These are phyloP conservation scores for Amanita polypyramis DNA, from an alignment of 768 basidiomycete species.

Conservation along the genomic window DNA sequence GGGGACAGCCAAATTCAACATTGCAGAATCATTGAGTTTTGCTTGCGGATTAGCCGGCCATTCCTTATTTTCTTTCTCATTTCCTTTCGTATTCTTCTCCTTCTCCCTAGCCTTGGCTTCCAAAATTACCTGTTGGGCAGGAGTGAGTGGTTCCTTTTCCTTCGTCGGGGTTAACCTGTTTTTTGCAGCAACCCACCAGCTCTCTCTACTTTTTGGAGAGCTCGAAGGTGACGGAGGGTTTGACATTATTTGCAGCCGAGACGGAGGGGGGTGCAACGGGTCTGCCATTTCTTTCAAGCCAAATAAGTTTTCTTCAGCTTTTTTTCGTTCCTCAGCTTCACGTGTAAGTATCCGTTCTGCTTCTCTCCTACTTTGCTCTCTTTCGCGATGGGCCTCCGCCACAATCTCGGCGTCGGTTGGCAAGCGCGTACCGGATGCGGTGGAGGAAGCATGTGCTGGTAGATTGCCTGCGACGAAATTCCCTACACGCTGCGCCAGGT, in stretches of 20 bases:
- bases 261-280: slow-evolving; percentile 47
- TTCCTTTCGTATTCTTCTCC: slow-evolving; percentile 34
- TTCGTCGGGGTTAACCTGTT: slow-evolving; percentile 71
- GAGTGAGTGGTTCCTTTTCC: slow-evolving; percentile 62
- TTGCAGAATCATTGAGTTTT: slow-evolving; percentile 50
- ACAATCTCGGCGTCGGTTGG: slow-evolving; percentile 74
- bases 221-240: slow-evolving; percentile 53
- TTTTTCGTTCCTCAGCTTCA: slow-evolving; percentile 60
- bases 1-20: slow-evolving; percentile 43
- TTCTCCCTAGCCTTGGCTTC: slow-evolving; percentile 63
- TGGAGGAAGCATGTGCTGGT: slow-evolving; percentile 20
- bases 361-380: slow-evolving; percentile 65
- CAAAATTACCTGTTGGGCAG: slow-evolving; percentile 73
- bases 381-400: slow-evolving; percentile 68
- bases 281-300: slow-evolving; percentile 55
- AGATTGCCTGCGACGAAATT: slow-evolving; percentile 48
- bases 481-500: slow-evolving; percentile 66
- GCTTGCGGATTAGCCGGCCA: slow-evolving; percentile 45
- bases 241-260: slow-evolving; percentile 43
- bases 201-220: slow-evolving; percentile 47
- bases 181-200: slow-evolving; percentile 73
- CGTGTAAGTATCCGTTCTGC: slow-evolving; percentile 66
- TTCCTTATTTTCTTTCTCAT: slow-evolving; percentile 38
- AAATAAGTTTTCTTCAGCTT: slow-evolving; percentile 64
- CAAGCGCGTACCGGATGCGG: slow-evolving; percentile 16